Evolutionary conservation across 305 asterid species (phyloP).

Genomic region (Coffea humblotiana): DNA sequence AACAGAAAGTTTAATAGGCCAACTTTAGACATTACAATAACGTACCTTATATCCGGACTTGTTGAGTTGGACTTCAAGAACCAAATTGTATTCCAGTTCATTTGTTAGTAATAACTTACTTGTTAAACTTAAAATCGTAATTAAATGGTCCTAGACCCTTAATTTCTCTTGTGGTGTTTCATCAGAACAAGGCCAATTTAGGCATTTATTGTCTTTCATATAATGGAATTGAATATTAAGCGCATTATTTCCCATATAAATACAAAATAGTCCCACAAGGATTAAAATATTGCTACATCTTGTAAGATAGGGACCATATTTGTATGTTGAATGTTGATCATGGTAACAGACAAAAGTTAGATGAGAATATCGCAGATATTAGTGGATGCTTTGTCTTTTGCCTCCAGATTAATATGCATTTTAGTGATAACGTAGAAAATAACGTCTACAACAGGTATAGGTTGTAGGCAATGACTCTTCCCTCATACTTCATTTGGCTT

Average conservation of each 20-base stretch:
- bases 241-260: neutral
- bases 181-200: neutral
- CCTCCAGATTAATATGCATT: neutral
- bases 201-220: neutral
- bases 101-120: neutral
- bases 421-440: neutral
- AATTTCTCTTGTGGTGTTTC: neutral
- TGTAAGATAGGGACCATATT: neutral
- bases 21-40: too few species aligned
- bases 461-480: neutral
- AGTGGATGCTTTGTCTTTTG: neutral
- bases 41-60: too few species aligned
- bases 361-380: neutral
- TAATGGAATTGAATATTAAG: neutral
- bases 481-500: neutral
- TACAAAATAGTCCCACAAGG: neutral
- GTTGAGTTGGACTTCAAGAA: too few species aligned
- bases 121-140: neutral
- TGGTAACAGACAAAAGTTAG: neutral
- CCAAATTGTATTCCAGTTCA: neutral
- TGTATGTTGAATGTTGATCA: neutral
- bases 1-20: too few species aligned
- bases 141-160: neutral
- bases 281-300: neutral
- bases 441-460: neutral